Evolutionary conservation across 805 yeast species (phyloP).

Genomic region (Saccharomycopsis synnaedendra): DNA sequence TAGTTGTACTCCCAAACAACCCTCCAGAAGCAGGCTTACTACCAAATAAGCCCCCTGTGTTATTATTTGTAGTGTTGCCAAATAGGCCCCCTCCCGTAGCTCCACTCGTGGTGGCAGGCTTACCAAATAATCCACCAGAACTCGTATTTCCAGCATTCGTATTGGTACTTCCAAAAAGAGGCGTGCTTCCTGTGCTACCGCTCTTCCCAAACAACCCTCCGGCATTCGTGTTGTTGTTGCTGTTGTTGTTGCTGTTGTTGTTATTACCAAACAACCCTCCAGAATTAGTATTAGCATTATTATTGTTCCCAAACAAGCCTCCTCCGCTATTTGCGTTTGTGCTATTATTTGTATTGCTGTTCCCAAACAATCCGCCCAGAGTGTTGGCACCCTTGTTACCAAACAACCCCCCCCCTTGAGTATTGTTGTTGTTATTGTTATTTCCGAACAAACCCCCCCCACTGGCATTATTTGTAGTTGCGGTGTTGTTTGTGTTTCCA

Average conservation of each 20-base stretch:
- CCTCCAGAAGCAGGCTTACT: slow-evolving; percentile 15
- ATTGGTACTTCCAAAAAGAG: slow-evolving; percentile 21
- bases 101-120: slow-evolving; percentile 8
- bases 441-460: slow-evolving; percentile 21
- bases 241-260: slow-evolving; percentile 17
- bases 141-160: slow-evolving; percentile 6
- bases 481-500: slow-evolving; percentile 12
- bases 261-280: slow-evolving; percentile 27
- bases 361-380: slow-evolving; percentile 22
- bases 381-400: slow-evolving; percentile 21
- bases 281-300: slow-evolving; percentile 17
- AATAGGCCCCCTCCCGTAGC: slow-evolving; percentile 21
- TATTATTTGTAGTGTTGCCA: slow-evolving; percentile 20
- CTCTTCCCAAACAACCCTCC: slow-evolving; percentile 27
- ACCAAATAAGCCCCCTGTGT: slow-evolving; percentile 28
- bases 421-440: slow-evolving; percentile 16
- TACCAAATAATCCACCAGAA: slow-evolving; percentile 24
- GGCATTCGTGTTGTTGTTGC: slow-evolving; percentile 15
- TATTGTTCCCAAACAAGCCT: slow-evolving; percentile 25
- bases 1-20: slow-evolving; percentile 2
- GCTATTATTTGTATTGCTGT: slow-evolving; percentile 16
- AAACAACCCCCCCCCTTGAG: slow-evolving; percentile 22
- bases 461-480: slow-evolving; percentile 20
- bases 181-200: slow-evolving; percentile 12
- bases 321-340: slow-evolving; percentile 22